Evolutionary conservation across 345 rosid genomes (phyloP).

Genomic region (Eucalyptus cloeziana): DNA sequence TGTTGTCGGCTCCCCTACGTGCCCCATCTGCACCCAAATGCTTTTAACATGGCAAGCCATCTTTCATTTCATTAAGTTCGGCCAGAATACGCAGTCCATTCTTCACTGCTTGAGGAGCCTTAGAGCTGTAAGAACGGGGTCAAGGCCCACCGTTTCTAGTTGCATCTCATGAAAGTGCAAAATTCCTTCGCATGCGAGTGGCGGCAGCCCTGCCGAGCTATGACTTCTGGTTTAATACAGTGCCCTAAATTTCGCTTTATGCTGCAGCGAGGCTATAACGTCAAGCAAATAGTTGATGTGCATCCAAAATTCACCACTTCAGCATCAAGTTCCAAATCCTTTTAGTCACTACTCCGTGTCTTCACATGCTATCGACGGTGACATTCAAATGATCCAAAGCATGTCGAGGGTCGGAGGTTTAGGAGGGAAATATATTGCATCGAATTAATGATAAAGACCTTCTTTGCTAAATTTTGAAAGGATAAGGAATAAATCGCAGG

Average conservation of each 20-base stretch:
- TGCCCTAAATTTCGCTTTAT: not conserved
- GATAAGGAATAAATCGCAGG: too few relatives aligned
- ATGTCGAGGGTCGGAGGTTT: not conserved
- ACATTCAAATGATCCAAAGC: not conserved
- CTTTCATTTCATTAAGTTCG: not conserved
- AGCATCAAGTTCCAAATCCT: not conserved
- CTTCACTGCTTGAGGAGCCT: not conserved
- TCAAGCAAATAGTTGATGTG: not conserved
- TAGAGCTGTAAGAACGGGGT: not conserved
- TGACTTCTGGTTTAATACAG: not conserved
- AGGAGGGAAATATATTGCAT: too few relatives aligned
- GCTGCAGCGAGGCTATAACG: not conserved
- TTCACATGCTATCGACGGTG: not conserved
- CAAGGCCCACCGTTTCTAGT: not conserved
- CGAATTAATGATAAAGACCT: too few relatives aligned
- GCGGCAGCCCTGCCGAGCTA: too few relatives aligned
- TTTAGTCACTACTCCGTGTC: not conserved
- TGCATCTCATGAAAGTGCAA: too few relatives aligned
- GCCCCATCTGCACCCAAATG: not conserved
- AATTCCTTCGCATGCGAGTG: too few relatives aligned
- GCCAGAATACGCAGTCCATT: not conserved
- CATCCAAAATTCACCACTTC: not conserved
- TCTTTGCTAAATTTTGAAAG: too few relatives aligned
- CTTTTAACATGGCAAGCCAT: not conserved
- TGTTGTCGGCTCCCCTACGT: not conserved